Base-by-base conservation (phyloP, 495 filamentous ascomycete genomes). In the Hypoxylon cercidicola region DNA sequence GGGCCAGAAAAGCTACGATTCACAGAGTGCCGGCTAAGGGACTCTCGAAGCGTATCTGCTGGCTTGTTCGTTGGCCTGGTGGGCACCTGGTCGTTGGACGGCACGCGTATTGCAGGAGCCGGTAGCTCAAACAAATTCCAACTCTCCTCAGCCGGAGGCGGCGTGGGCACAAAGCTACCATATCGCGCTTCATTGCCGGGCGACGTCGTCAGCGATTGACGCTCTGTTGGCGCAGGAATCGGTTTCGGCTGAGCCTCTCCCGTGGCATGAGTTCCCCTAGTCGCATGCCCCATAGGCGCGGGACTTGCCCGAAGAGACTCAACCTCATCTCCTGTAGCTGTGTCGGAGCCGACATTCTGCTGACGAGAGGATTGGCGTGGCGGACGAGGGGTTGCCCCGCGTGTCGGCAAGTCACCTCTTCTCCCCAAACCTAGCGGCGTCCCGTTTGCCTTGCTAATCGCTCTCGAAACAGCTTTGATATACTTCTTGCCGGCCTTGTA, bases 401-500 rank as follows among this genome's bases (percentile, higher is more conserved):
- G 67, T 6, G 63, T 49, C 19, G 60, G 56, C 30, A 64, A 53
- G 8, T 74, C 72, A 16, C 32, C 51, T 43, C 63, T 57, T 47
- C 64, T 72, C 12, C 69, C 62, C 25, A 72, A 40, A 15, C 19
- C 41, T 34, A 73, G 76, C 60, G 81, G 86, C 0, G 84, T 85
- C 13, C 75, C 79, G 43, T 83, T 87, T 34, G 85, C 88, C 45
- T 87, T 84, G 52, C 84, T 79, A 64, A 92, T 78, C 62, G 92
- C 91, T 35, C 87, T 84, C n/a, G 84, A 74, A 48, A 96, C 84
- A 28, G 87, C 86, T 74, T 95, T 97, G 74, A 97, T 81, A 74
- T 91, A 89, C 78, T 97, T 96, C 76, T 97, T 97, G 25, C 91
- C 93, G 44, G 87, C 89, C 83, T 93, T 96, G 81, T 97, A 97